Evolutionary conservation across 176 grass and related monocot species (phyloP), one percentile per base, ranked within the genome.

Genomic region (Phyllostachys edulis): DNA sequence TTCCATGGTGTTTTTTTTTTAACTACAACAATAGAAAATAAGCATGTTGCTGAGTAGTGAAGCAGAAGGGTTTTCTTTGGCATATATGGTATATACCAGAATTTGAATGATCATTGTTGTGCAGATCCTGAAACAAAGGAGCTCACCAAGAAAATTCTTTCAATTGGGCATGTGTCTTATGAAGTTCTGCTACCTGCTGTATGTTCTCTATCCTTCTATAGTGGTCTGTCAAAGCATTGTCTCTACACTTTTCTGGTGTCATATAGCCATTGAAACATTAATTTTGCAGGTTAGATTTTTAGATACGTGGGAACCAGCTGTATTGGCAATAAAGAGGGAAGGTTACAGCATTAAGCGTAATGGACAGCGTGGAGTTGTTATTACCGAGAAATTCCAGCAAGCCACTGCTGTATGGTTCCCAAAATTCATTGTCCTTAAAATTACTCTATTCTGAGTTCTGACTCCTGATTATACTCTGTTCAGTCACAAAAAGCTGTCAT

Each of bases 301-400:
- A 65, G 89, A 95, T 85, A 94, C 95, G 91, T 98, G 96, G 96
- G 96, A 98, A 69, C 82, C 85, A 66, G 93, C 93, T 71, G 84
- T 95, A 76, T 78, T 98, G 84, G 85, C 91, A 66, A 93, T 98
- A 89, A 98, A 95, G 87, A 93, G 88, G 78, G 96, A 95, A 80
- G 96, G 91, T 32, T 98, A 92, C 87, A 98, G 89, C 77, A 93
- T 98, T 74, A 98, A 94, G 85, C 92, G 85, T 50, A 94, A 82
- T 62, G 93, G 93, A 52, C 89, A 90, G 41, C 91, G 93, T 63
- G 93, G 96, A 34, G 32, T 34, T 87, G 87, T 98, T 63, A 62
- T 93, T 71, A 82, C 78, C 50, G 93, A 95, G 77, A 98, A 98
- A 73, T 95, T 95, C 77, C 85, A 92, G 76, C 91, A 92, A 94